Evolutionary conservation across 2,329 filamentous ascomycete species (phyloP).

Genomic region (Hypoxylon sp.): DNA sequence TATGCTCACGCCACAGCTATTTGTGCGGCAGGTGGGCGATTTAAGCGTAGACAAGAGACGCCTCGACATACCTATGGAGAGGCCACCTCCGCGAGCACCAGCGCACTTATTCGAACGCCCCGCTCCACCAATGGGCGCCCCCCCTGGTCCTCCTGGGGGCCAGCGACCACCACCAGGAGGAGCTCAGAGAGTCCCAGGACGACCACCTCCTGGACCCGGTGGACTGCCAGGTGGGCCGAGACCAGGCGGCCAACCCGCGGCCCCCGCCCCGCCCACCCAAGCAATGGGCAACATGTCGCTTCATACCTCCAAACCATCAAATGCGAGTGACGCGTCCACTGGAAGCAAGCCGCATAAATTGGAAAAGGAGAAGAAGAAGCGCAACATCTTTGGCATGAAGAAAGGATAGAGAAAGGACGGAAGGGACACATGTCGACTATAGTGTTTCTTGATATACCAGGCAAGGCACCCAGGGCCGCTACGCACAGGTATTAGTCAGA

Average conservation of each 20-base stretch:
- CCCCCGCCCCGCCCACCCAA: conserved; percentile 64
- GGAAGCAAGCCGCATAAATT: conserved; percentile 64
- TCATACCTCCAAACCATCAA: conserved; percentile 46
- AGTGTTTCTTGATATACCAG: conserved; percentile 4
- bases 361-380: conserved; percentile 73
- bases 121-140: conserved; percentile 60
- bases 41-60: conserved; percentile 81
- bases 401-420: conserved; percentile 58
- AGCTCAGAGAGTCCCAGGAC: conserved; percentile 51
- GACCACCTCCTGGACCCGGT: conserved; percentile 49
- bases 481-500: background rate
- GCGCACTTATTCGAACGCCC: conserved; percentile 86
- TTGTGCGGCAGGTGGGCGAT: conserved; percentile 85
- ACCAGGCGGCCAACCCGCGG: conserved; percentile 40
- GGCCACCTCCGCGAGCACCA: conserved; percentile 85
- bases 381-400: conserved; percentile 72
- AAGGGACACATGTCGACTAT: background rate
- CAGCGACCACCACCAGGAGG: conserved; percentile 50
- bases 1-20: conserved; percentile 89
- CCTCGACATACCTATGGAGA: conserved; percentile 85
- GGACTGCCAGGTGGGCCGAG: conserved; percentile 58
- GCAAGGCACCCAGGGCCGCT: background rate
- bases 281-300: conserved; percentile 71
- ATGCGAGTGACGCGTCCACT: conserved; percentile 45
- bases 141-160: conserved; percentile 48